Base-by-base conservation (phyloP, 495 filamentous ascomycete genomes). In the Cetradonia linearis region DNA sequence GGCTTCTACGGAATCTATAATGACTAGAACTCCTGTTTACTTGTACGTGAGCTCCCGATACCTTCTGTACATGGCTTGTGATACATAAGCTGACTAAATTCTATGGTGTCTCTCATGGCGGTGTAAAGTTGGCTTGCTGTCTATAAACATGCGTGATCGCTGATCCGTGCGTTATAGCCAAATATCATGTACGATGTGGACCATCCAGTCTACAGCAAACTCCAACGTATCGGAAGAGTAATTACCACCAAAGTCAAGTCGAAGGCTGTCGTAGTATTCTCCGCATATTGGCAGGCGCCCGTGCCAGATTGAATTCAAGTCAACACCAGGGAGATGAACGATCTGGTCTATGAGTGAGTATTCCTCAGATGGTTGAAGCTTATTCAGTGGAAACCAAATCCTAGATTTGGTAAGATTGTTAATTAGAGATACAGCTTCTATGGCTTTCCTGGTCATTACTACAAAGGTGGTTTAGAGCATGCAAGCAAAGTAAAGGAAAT, bases 241-340 rank as follows among this genome's bases (percentile, higher is more conserved):
- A 94, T 95, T 67, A 91, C 88, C 0, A 76, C 82, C 31, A 86
- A 84, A 66, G 83, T 92, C 36, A 86, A 87, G 67, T 88, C 88
- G 23, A 84, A 82, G 58, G 90, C 89, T 18, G 78, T 93, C 16
- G 86, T 95, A 13, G 88, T 95, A 14, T 89, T 95, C 70, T 91
- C 87, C 13, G 89, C 88, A 28, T 88, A 95, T 72, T 94, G 90
- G 90, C 84, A 91, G 71, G 76, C 76, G 23, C 80, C 76, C 27
- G 73, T 73, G 1, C 68, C 68, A 36, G 72, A 80, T 65, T 76
- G 72, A 4, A 79, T 94, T 58, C 75, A 87, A 66, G 81, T 93
- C 63, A 93, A 93, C 70, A 81, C 78, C 11, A 83, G 81, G 5
- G 84, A 85, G 63, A 71, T 76, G 59, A 86, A 80, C 1, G 83